Conservation (phyloP, 164 flowering plant species). For the Tetrastigma voinierianum region DNA sequence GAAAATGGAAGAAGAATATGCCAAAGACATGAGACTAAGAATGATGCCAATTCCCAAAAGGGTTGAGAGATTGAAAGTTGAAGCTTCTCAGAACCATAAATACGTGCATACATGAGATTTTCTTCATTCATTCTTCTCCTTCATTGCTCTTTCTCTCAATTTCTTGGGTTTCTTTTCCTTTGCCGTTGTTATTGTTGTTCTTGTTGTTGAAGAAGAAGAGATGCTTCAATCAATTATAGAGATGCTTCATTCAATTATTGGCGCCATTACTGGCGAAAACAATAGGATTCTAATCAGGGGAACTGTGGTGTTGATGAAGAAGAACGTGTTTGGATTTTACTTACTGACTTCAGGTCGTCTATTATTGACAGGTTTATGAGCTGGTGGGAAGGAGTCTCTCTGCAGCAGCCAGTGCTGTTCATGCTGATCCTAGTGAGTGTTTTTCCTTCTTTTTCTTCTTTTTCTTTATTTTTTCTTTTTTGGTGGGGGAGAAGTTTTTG, state of each 20-base stretch:
- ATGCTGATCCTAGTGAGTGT: slow-evolving; percentile 34
- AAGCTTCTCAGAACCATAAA: too few species aligned
- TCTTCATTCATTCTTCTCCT: too few species aligned
- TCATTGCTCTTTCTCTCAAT: too few species aligned
- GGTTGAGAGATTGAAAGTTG: too few species aligned
- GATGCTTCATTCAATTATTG: slow-evolving; percentile 14
- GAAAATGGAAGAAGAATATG: too few species aligned
- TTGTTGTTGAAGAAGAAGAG: not conserved
- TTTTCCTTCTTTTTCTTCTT: too few species aligned
- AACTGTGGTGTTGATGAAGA: slow-evolving; percentile 73
- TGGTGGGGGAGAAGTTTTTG: not conserved
- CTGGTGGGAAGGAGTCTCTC: slow-evolving; percentile 46
- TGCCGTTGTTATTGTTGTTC: too few species aligned
- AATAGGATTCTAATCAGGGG: slow-evolving; percentile 38
- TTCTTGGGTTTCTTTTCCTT: too few species aligned
- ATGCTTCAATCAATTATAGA: too few species aligned
- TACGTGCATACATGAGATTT: too few species aligned
- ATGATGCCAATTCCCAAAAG: too few species aligned
- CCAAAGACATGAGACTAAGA: too few species aligned
- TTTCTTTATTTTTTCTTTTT: not conserved
- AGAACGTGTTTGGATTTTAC: slow-evolving; percentile 62
- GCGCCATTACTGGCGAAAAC: slow-evolving; percentile 12
- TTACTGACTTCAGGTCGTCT: slow-evolving; percentile 49
- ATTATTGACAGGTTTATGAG: slow-evolving; percentile 47
- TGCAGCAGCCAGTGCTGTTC: slow-evolving; percentile 56